Conservation (phyloP, 768 basidiomycete species). For the Neoboletus magnificus region DNA sequence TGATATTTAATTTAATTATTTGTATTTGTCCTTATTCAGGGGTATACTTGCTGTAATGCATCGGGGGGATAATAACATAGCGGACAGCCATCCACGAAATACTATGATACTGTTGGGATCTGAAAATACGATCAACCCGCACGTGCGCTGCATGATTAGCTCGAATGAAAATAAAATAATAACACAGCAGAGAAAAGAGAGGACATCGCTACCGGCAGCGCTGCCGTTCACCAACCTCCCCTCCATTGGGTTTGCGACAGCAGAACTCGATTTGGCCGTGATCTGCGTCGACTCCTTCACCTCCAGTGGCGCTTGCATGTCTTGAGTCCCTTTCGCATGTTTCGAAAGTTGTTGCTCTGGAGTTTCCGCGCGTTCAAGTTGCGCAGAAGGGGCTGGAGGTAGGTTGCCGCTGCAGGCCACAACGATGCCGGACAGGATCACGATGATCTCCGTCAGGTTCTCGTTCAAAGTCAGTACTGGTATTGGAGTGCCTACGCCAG, state of each 20-base stretch:
- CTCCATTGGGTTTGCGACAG: conserved; percentile 95
- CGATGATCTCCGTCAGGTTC: conserved; percentile 94
- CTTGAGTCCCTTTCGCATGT: conserved; percentile 87
- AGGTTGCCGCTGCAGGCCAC: conserved; percentile 94
- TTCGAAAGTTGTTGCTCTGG: conserved; percentile 79
- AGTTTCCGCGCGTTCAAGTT: conserved; percentile 75
- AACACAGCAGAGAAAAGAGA: neutral
- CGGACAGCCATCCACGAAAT: conserved; percentile 2
- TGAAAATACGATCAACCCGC: neutral
- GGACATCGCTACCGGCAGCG: conserved; percentile 32
- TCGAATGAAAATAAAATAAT: too few species aligned
- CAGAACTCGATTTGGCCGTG: conserved; percentile 96
- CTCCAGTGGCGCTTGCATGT: conserved; percentile 77
- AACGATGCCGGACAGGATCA: conserved; percentile 95
- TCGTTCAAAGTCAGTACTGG: conserved; percentile 84
- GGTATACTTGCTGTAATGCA: too few species aligned
- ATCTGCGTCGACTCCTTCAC: conserved; percentile 91
- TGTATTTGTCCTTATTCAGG: too few species aligned
- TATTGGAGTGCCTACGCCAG: conserved; percentile 88
- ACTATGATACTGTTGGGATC: conserved; percentile 9
- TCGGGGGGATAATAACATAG: conserved; percentile 15
- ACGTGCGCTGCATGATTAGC: conserved; percentile 2
- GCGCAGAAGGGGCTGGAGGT: conserved; percentile 61
- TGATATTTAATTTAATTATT: too few species aligned
- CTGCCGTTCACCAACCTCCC: conserved; percentile 88